A percentile compares a stretch with the other conserved stretches of the same genome.
Evolutionary conservation across 163 green algal species (phyloP).

Genomic region (Trebouxia gelatinosa): DNA sequence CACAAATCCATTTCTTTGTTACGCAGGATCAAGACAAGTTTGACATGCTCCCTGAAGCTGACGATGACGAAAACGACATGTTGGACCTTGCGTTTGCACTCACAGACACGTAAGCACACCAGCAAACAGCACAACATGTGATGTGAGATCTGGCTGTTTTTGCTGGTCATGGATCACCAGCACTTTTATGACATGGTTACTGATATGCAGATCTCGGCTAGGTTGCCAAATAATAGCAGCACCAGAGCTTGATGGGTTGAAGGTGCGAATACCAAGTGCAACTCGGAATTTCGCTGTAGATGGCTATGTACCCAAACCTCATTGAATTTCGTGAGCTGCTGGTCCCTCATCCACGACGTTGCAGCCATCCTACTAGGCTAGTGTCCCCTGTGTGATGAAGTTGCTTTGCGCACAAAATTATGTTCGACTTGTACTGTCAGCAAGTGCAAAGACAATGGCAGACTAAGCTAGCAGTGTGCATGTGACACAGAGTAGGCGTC

Average conservation of each 20-base stretch:
- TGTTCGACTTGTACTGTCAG: neutral
- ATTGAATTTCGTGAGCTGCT: slow-evolving; percentile 11
- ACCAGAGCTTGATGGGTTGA: slow-evolving; percentile 88
- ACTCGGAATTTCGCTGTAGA: slow-evolving; percentile 91
- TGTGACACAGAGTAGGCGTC: neutral
- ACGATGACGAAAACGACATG: slow-evolving; percentile 99
- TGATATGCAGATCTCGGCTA: slow-evolving; percentile 84
- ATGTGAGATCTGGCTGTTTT: neutral
- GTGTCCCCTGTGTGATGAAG: neutral
- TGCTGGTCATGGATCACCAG: neutral
- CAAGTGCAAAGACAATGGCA: neutral
- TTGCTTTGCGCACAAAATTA: neutral
- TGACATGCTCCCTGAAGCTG: slow-evolving; percentile 84
- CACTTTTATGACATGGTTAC: slow-evolving; percentile 10
- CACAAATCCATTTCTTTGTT: too few species aligned
- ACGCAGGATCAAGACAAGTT: slow-evolving; percentile 85
- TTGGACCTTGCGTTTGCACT: slow-evolving; percentile 98
- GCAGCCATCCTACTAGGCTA: neutral
- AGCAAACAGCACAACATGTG: neutral
- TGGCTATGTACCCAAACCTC: slow-evolving; percentile 45
- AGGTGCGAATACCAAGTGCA: slow-evolving; percentile 83
- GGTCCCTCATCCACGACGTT: neutral
- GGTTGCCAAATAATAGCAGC: slow-evolving; percentile 90
- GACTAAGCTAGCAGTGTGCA: neutral
- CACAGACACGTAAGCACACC: slow-evolving; percentile 70